Percentiles rank a stretch among this genome's conserved stretches.
Conservation (phyloP, 2,329 filamentous ascomycete species). For the Cercospora sp. region DNA sequence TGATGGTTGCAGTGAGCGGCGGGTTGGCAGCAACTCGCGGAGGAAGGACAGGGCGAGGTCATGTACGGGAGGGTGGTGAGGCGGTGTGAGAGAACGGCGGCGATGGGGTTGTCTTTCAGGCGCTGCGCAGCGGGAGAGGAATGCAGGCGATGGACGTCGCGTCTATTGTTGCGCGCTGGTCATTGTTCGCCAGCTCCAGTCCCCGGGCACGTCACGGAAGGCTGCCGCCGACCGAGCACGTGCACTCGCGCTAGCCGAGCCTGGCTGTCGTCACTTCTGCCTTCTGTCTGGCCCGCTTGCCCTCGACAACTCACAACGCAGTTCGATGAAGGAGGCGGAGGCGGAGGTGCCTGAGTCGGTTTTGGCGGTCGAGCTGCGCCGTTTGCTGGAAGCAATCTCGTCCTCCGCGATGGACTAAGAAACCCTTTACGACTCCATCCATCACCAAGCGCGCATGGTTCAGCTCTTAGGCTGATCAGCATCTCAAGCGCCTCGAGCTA, state of each 20-base stretch:
- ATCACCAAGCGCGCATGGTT: not conserved
- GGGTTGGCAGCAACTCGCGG: conserved; percentile 7
- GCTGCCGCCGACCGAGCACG: not conserved
- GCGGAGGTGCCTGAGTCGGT: conserved; percentile 2
- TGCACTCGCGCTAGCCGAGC: not conserved
- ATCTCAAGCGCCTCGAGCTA: not conserved
- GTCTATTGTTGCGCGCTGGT: conserved; percentile 6
- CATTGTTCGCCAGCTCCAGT: conserved; percentile 3
- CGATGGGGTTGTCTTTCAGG: not conserved
- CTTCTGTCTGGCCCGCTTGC: not conserved
- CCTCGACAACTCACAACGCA: not conserved
- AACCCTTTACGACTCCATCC: not conserved
- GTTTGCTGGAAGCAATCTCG: conserved; percentile 6
- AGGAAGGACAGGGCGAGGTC: not conserved
- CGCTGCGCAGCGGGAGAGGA: not conserved
- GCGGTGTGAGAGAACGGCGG: not conserved
- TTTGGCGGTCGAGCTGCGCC: not conserved
- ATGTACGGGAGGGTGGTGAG: not conserved
- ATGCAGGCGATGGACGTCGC: not conserved
- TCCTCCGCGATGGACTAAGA: not conserved
- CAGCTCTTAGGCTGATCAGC: conserved; percentile 1
- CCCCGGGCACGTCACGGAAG: not conserved
- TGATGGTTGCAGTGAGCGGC: not conserved
- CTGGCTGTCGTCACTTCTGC: not conserved
- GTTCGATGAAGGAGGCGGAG: not conserved